These are phyloP conservation scores for Botrytis aclada DNA, from an alignment of 2,329 filamentous ascomycete species.

Conservation along the genomic window DNA sequence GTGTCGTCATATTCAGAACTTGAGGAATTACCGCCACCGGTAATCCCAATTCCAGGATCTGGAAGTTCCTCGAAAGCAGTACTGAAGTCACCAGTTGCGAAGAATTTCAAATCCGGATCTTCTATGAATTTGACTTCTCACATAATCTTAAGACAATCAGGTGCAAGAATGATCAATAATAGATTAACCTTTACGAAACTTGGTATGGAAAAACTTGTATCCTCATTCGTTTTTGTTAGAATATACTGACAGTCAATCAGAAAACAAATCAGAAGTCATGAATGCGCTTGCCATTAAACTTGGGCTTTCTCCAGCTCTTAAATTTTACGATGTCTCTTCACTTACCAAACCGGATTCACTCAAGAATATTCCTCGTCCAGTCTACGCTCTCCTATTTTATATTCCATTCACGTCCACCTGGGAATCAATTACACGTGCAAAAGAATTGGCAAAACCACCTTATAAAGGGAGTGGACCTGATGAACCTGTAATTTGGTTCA, in stretches of 20 bases:
- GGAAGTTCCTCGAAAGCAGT: neutral
- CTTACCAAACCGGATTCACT: conserved; percentile 83
- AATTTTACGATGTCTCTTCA: conserved; percentile 88
- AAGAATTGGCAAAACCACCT: conserved; percentile 61
- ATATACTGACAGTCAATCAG: conserved; percentile 20
- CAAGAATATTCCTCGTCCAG: conserved; percentile 82
- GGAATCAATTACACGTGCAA: conserved; percentile 69
- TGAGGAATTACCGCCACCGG: neutral
- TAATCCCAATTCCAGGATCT: neutral
- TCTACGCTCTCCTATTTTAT: conserved; percentile 83
- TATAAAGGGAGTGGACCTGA: conserved; percentile 66
- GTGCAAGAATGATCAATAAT: neutral
- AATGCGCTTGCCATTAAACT: conserved; percentile 77
- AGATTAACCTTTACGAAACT: neutral
- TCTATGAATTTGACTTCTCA: neutral
- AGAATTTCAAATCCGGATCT: neutral
- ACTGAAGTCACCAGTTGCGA: neutral
- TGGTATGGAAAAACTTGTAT: neutral
- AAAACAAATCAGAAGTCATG: conserved; percentile 80
- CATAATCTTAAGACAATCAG: neutral
- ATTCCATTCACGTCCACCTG: conserved; percentile 82
- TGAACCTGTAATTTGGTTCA: conserved; percentile 89
- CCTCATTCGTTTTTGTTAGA: neutral
- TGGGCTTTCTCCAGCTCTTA: conserved; percentile 72
- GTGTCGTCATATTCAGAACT: no score